Conservation (phyloP, 495 filamentous ascomycete genomes). For the Aspergillus wentii region DNA sequence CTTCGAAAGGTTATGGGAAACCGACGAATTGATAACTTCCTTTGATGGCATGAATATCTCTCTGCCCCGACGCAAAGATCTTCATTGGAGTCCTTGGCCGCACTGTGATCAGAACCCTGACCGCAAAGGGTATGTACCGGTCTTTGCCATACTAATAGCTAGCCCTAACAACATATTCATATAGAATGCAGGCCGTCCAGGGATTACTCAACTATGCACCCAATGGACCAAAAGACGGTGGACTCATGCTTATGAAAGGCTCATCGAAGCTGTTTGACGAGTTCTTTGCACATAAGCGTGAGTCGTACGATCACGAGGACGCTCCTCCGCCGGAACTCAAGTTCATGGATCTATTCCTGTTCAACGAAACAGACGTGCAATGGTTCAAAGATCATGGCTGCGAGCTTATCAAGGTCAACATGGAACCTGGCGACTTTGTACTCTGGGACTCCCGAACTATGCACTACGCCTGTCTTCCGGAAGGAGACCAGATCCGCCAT, state of each 20-base stretch:
- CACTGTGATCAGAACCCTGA: constrained; percentile 36
- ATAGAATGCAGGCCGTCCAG: constrained; percentile 29
- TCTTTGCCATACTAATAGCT: not conserved
- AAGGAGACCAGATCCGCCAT: constrained; percentile 31
- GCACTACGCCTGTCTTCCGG: constrained; percentile 32
- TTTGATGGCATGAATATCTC: constrained; percentile 37
- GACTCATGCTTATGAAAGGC: constrained; percentile 36
- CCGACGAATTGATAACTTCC: constrained; percentile 31
- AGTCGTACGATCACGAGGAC: constrained; percentile 26
- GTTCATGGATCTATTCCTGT: constrained; percentile 21
- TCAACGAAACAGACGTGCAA: constrained; percentile 27
- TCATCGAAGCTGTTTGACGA: constrained; percentile 30
- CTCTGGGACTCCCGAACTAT: constrained; percentile 39
- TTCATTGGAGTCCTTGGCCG: constrained; percentile 30
- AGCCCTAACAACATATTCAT: not conserved
- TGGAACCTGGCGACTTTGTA: constrained; percentile 36
- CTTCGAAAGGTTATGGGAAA: constrained; percentile 37
- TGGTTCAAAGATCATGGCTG: constrained; percentile 38
- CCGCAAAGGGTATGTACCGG: constrained; percentile 24
- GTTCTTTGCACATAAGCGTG: constrained; percentile 28
- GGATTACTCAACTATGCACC: constrained; percentile 34
- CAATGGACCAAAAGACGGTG: constrained; percentile 37
- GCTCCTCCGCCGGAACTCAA: constrained; percentile 27
- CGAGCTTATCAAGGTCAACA: constrained; percentile 3
- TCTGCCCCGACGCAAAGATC: constrained; percentile 23